A percentile compares a stretch with the other conserved stretches of the same genome.
These are phyloP conservation scores for Chalaropsis ovoidea DNA, from an alignment of 2,329 filamentous ascomycete genomes.

Conservation along the genomic window DNA sequence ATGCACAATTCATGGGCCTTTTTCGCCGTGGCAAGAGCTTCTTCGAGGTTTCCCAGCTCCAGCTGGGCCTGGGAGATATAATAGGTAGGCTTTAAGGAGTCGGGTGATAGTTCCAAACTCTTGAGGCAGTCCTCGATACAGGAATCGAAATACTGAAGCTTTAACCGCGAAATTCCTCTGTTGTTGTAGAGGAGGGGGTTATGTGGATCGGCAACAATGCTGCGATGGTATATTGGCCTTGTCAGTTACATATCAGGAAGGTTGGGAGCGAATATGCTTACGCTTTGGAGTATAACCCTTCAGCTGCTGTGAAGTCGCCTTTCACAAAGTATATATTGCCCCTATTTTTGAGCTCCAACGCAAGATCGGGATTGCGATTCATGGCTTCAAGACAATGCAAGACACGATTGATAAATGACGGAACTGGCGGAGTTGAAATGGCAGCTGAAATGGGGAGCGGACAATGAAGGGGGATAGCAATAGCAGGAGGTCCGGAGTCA, in stretches of 20 bases:
- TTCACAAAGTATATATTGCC: constrained; percentile 57
- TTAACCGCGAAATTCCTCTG: constrained; percentile 71
- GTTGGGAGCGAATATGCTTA: constrained; percentile 33
- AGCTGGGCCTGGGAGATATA: constrained; percentile 77
- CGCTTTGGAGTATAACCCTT: constrained; percentile 63
- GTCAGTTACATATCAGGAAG: neutral
- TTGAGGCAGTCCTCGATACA: constrained; percentile 68
- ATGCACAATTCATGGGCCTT: constrained; percentile 63
- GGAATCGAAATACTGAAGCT: constrained; percentile 60
- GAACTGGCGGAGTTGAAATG: neutral
- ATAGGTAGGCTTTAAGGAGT: constrained; percentile 71
- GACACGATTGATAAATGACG: neutral
- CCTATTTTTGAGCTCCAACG: constrained; percentile 42
- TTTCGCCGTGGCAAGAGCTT: constrained; percentile 57
- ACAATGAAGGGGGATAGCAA: neutral
- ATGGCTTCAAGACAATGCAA: neutral
- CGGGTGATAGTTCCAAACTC: constrained; percentile 57
- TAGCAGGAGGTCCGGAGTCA: neutral
- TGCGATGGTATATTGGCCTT: constrained; percentile 30
- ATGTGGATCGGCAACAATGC: constrained; percentile 64
- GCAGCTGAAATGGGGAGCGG: neutral
- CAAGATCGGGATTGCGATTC: constrained; percentile 28
- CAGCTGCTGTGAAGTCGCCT: constrained; percentile 55
- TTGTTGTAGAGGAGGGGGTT: constrained; percentile 82
- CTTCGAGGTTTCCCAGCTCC: constrained; percentile 47